A percentile compares a stretch with the other conserved stretches of the same genome.
Evolutionary conservation across 2,329 filamentous ascomycete genomes (phyloP).

Genomic region (Fusarium nisikadoi): DNA sequence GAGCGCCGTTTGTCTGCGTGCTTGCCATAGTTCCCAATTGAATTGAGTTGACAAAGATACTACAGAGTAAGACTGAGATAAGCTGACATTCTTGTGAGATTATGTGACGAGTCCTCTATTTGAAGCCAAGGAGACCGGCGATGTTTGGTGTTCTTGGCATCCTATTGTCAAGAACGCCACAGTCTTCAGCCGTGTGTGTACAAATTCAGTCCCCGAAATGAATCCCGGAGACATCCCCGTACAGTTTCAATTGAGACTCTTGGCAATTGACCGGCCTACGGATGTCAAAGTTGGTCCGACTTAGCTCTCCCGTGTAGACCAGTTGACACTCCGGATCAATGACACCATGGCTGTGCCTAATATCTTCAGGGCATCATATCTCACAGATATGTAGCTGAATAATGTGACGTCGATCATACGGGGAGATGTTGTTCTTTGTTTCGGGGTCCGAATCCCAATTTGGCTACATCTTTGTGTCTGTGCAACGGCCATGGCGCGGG

Average conservation of each 20-base stretch:
- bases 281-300: neutral
- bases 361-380: neutral
- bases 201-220: conserved; percentile 9
- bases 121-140: neutral
- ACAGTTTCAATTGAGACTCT: neutral
- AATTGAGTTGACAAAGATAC: accelerated
- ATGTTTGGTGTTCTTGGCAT: neutral
- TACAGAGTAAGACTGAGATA: accelerated
- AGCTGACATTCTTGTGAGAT: neutral
- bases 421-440: neutral
- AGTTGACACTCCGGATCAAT: too few species aligned
- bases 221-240: conserved; percentile 13
- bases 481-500: neutral
- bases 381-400: accelerated
- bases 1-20: neutral
- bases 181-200: neutral
- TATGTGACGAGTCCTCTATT: neutral
- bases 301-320: neutral
- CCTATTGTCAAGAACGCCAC: neutral
- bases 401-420: too few species aligned
- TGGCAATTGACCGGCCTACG: too few species aligned
- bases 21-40: neutral
- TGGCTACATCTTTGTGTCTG: neutral
- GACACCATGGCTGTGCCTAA: neutral
- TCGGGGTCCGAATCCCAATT: neutral